Conservation (phyloP, 331 rosid genomes). For the Quercus phellos region DNA sequence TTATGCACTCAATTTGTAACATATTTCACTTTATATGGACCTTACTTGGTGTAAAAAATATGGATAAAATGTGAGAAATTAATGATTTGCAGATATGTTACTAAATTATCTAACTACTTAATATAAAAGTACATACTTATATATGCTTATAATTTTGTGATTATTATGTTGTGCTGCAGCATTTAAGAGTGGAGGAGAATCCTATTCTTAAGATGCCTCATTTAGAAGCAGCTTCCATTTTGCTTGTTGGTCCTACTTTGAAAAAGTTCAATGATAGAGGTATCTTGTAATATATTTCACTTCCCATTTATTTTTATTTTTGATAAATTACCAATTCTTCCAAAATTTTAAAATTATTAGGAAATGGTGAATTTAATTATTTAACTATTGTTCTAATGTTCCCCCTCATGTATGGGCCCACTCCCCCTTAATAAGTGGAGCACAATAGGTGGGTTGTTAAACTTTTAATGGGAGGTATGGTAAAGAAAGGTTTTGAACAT, state of each 20-base stretch:
- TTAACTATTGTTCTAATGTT: too few species aligned
- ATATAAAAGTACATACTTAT: background rate
- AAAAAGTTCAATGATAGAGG: slow-evolving; percentile 98
- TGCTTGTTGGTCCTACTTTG: slow-evolving; percentile 90
- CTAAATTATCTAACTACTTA: background rate
- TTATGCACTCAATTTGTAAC: background rate
- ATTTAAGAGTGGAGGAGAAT: slow-evolving; percentile 95
- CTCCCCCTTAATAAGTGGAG: too few species aligned
- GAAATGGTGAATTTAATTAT: too few species aligned
- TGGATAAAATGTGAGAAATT: background rate
- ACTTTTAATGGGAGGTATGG: too few species aligned
- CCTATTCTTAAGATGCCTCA: slow-evolving; percentile 91
- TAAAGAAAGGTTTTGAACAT: too few species aligned
- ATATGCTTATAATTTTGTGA: background rate
- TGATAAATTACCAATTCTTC: too few species aligned
- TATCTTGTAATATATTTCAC: slow-evolving; percentile 24
- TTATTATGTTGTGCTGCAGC: slow-evolving; percentile 51
- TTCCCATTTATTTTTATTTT: background rate
- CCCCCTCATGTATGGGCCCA: too few species aligned
- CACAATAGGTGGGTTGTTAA: too few species aligned
- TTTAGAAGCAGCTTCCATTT: slow-evolving; percentile 91
- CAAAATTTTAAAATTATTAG: too few species aligned
- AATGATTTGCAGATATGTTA: background rate
- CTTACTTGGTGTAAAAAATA: background rate
- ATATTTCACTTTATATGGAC: background rate